A percentile compares a stretch with the other conserved stretches of the same genome.
These are phyloP conservation scores for Bacidia rubella DNA, from an alignment of 495 filamentous ascomycete genomes.

Conservation along the genomic window DNA sequence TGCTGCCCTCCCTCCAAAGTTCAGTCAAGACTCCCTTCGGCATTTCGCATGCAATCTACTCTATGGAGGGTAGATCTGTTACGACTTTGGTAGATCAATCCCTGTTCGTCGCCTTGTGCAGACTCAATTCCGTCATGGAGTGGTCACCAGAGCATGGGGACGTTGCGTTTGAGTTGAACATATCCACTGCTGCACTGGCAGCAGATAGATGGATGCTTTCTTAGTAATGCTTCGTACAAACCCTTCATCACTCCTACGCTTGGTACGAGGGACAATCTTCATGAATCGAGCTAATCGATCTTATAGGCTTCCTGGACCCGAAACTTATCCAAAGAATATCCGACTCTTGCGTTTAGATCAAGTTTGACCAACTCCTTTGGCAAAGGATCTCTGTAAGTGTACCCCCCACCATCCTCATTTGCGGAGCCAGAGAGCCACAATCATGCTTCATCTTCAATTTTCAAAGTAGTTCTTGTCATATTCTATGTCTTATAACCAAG, in stretches of 20 bases:
- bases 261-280: too few relatives aligned
- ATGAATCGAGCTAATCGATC: slow-evolving; percentile 33
- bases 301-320: slow-evolving; percentile 75
- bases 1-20: slow-evolving; percentile 49
- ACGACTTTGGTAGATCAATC: slow-evolving; percentile 90
- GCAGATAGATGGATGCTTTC: slow-evolving; percentile 57
- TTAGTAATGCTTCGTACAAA: slow-evolving; percentile 98
- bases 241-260: too few relatives aligned
- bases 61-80: slow-evolving; percentile 82
- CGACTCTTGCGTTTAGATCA: slow-evolving; percentile 87
- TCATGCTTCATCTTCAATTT: too few relatives aligned
- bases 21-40: slow-evolving; percentile 89
- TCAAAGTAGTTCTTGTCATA: background rate
- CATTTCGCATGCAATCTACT: slow-evolving; percentile 27
- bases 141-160: slow-evolving; percentile 42
- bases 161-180: slow-evolving; percentile 84
- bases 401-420: too few relatives aligned
- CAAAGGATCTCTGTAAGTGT: slow-evolving; percentile 60
- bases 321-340: slow-evolving; percentile 67
- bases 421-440: too few relatives aligned
- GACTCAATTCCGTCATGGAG: slow-evolving; percentile 75
- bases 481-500: background rate
- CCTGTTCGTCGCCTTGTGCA: slow-evolving; percentile 57
- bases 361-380: slow-evolving; percentile 86
- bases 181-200: slow-evolving; percentile 35